Evolutionary conservation across 2,329 filamentous ascomycete species (phyloP).

Genomic region (Ophiostoma sp.): DNA sequence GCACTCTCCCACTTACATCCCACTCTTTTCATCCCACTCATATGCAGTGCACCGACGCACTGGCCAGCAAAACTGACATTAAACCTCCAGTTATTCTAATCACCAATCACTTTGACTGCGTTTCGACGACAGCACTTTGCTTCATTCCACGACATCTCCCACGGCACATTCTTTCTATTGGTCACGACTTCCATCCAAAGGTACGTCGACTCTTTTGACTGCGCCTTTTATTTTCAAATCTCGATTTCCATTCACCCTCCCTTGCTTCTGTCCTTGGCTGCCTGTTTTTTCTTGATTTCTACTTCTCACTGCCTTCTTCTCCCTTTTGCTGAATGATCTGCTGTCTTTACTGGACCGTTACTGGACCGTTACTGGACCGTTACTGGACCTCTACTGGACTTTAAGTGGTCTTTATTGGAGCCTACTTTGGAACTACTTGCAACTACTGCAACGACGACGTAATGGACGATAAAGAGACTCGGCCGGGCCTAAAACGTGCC

Average conservation of each 20-base stretch:
- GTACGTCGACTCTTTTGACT: neutral
- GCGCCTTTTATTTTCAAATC: neutral
- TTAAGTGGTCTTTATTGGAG: neutral
- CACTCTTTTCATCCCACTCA: neutral
- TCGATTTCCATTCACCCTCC: neutral
- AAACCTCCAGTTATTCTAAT: neutral
- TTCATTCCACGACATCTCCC: neutral
- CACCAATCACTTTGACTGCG: neutral
- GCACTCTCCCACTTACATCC: conserved; percentile 6
- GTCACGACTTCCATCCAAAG: neutral
- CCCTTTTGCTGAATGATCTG: neutral
- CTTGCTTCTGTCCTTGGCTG: neutral
- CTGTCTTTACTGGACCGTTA: neutral
- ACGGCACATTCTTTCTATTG: neutral
- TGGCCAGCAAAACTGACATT: neutral
- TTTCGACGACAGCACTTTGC: neutral
- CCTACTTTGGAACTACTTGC: neutral
- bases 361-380: neutral
- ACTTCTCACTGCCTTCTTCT: neutral
- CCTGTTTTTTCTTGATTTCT: neutral
- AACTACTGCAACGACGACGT: conserved; percentile 10
- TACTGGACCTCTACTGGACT: neutral
- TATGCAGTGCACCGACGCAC: neutral
- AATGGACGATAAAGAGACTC: conserved; percentile 14
- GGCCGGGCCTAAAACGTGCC: conserved; percentile 14